Base-by-base conservation (phyloP, 805 yeast genomes). In the Lachancea dasiensis region DNA sequence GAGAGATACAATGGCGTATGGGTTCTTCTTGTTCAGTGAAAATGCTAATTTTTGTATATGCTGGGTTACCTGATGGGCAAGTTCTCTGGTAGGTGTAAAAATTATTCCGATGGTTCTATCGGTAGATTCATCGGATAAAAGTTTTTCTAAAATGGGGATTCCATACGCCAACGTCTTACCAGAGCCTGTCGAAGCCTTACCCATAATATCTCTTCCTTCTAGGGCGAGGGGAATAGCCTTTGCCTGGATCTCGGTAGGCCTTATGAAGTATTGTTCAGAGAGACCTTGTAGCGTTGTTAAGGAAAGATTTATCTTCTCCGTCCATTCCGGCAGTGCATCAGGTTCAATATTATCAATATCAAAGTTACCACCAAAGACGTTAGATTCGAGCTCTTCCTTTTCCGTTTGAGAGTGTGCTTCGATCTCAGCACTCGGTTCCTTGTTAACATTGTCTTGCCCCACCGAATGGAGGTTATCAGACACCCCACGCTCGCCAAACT, bases 121-220 rank as follows among this genome's bases (percentile, higher is more conserved):
- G 4, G 56, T 48, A 5, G 50, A 38, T 10, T 44, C 39, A 14
- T 48, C 44, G 14, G 46, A 41, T 7, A 54, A 41, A 41, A 75
- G 72, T 42, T 70, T 74, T 54, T 90, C 95, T 43, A 92, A 60
- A 20, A 94, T 80, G 7, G 98, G 97, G 19, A 92, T 75, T 31
- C 96, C 96, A 59, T 86, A 92, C 0, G 98, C 99, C 41, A 89
- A 67, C 0, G 98, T 92, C 58, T 92, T 92, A 70, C 98, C 98
- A 1, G 95, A 85, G 58, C 98, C 98, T 1, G 98, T 92, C 8
- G 92, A 81, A 11, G 98, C 98, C 56, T 90, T 92, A 39, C 98
- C 98, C 47, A 92, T 79, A 3, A 92, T 75, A 61, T 92, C 97
- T 24, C 69, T 70, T 5, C 89, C 94, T 20, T 69, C 67, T 10